Evolutionary conservation across 257 asterid species (phyloP), one percentile per base, ranked within the genome.

Genomic region (Scutellaria galericulata): DNA sequence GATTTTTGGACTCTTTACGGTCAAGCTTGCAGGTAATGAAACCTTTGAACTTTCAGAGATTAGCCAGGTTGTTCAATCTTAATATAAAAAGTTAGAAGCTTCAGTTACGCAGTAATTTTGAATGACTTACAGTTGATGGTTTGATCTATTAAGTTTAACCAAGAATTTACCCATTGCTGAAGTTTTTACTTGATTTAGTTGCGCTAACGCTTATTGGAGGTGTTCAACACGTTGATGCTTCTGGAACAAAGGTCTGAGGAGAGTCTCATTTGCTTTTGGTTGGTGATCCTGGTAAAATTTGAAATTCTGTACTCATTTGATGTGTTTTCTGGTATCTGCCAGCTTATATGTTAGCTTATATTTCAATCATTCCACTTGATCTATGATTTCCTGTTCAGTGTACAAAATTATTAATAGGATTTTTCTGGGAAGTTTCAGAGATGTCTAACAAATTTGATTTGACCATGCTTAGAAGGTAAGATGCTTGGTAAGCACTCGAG

Each of bases 201-300:
- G 92, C 97, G 1, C 83, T 94, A 54, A 91, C 87, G 47, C 97
- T 94, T 74, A 87, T 94, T 75, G 99, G 97, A 78, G 99, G 97
- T 35, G 99, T 94, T 75, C 97, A 91, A 80, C 97, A 91, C 74
- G 86, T 89, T 81, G 99, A 91, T 86, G 96, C 86, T 73, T 89
- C 97, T 77, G 97, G 99, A 71, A 89, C 96, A 68, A 94, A 91
- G 90, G 85, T 95, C 64, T 87, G 99, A 37, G 99, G 99, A 55
- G 99, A 91, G 80, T 95, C 98, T 78, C 99, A 95, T 86, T 82
- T 95, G 82, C 98, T 95, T 78, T 89, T 95, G 81, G 97, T 95
- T 72, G 99, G 99, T 39, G 99, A 95, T 90, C 99, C 99, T 75
- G 99, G 99, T 95, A 89, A 81, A 66, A 57, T 71, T 35, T 50